Evolutionary conservation across 805 yeast species (phyloP).

Genomic region (Barnettozyma californica): DNA sequence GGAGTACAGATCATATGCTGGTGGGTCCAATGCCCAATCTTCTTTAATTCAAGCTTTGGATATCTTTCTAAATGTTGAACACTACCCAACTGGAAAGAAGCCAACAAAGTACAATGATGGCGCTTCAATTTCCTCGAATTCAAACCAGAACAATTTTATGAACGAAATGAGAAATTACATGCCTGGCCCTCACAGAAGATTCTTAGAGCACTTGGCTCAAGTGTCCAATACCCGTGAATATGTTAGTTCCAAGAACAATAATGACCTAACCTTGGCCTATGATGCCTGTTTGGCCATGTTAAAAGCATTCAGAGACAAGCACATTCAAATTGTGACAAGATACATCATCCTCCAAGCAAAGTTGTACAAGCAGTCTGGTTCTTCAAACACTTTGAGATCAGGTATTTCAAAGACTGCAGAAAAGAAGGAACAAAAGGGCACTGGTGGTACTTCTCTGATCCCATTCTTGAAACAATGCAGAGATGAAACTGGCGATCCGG

Average conservation of each 20-base stretch:
- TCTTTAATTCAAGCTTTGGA: slow-evolving; percentile 86
- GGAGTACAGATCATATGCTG: slow-evolving; percentile 56
- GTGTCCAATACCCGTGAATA: slow-evolving; percentile 59
- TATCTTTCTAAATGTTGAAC: slow-evolving; percentile 68
- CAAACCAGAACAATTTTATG: slow-evolving; percentile 50
- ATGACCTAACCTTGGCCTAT: slow-evolving; percentile 64
- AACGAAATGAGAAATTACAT: slow-evolving; percentile 81
- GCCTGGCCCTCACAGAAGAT: slow-evolving; percentile 84
- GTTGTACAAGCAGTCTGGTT: slow-evolving; percentile 45
- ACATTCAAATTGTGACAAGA: slow-evolving; percentile 86
- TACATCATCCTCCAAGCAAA: slow-evolving; percentile 79
- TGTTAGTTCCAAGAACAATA: slow-evolving; percentile 44
- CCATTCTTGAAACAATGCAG: slow-evolving; percentile 94
- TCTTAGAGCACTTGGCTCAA: slow-evolving; percentile 54
- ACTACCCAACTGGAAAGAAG: slow-evolving; percentile 68
- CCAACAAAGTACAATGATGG: slow-evolving; percentile 17
- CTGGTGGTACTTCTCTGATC: slow-evolving; percentile 89
- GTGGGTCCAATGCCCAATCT: slow-evolving; percentile 93
- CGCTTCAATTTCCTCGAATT: slow-evolving; percentile 21
- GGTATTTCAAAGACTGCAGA: slow-evolving; percentile 49
- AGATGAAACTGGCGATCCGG: slow-evolving; percentile 92
- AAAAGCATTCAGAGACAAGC: slow-evolving; percentile 85
- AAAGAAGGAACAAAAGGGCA: slow-evolving; percentile 63
- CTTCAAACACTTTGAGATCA: slow-evolving; percentile 54
- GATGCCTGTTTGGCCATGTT: slow-evolving; percentile 90